A percentile compares a stretch with the other conserved stretches of the same genome.
Conservation (phyloP, 2,329 filamentous ascomycete genomes). For the Dothistroma septosporum region DNA sequence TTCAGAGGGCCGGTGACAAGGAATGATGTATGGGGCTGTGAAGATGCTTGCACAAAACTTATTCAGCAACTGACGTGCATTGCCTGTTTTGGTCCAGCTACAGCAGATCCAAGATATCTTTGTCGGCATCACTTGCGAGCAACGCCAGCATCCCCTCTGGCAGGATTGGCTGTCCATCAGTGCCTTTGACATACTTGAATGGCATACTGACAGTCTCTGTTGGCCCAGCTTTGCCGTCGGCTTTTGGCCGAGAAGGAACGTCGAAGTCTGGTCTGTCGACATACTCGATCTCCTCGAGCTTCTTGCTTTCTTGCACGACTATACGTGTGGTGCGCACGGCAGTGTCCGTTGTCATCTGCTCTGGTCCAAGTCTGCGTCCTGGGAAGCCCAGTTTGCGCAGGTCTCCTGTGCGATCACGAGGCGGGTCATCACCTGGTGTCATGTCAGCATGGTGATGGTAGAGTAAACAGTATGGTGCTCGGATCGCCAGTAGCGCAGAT, state of each 20-base stretch:
- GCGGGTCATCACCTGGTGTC: conserved; percentile 13
- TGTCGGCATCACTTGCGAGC: conserved; percentile 90
- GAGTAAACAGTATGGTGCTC: no score
- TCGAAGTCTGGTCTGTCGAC: conserved; percentile 84
- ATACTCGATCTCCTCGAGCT: conserved; percentile 74
- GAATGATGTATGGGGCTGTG: background rate
- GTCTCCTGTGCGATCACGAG: conserved; percentile 85
- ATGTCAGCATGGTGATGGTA: background rate
- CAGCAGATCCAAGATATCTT: conserved; percentile 81
- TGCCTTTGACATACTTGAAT: conserved; percentile 83
- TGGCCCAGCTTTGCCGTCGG: conserved; percentile 23
- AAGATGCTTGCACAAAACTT: background rate
- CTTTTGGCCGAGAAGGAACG: conserved; percentile 59
- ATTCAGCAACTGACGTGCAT: background rate
- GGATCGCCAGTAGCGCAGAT: background rate
- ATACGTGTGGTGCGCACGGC: conserved; percentile 90
- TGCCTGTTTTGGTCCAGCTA: conserved; percentile 36
- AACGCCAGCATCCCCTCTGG: conserved; percentile 93
- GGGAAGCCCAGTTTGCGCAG: conserved; percentile 88
- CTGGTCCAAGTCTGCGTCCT: conserved; percentile 79
- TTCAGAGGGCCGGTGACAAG: background rate
- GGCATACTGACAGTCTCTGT: conserved; percentile 97
- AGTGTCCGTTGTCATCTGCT: conserved; percentile 98
- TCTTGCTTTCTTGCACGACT: conserved; percentile 74
- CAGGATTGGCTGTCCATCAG: conserved; percentile 77